These are phyloP conservation scores for Hawksworthiomyces lignivorus DNA, from an alignment of 2,329 filamentous ascomycete species.

Conservation along the genomic window DNA sequence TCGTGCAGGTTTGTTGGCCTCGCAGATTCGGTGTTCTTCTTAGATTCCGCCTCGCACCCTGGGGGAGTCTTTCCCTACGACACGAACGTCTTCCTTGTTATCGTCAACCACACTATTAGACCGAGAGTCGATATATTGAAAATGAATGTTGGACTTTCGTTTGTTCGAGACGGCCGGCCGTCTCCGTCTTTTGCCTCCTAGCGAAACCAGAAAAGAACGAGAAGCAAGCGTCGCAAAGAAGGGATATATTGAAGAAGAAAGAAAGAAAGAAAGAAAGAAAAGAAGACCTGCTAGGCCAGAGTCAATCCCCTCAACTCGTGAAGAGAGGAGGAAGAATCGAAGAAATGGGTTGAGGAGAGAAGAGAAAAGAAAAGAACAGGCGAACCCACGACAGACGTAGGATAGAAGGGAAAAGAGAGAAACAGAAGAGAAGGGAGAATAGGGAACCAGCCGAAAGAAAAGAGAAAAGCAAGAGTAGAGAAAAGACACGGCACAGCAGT, in stretches of 20 bases:
- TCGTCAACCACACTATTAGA: too few species aligned
- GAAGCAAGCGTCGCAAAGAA: conserved; percentile 1
- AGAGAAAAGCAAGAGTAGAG: not conserved
- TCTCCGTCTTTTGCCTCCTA: not conserved
- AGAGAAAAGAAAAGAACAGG: not conserved
- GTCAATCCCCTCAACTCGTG: too few species aligned
- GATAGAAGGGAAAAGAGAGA: not conserved
- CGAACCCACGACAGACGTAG: conserved; percentile 8
- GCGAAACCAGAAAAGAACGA: not conserved
- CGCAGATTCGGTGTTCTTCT: too few species aligned
- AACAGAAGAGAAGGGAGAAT: conserved; percentile 1
- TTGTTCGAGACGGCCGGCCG: not conserved
- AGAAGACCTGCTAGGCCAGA: too few species aligned
- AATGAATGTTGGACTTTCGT: too few species aligned
- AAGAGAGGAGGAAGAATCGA: not conserved
- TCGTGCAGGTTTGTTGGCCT: too few species aligned
- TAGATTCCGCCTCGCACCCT: too few species aligned
- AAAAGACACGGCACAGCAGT: conserved; percentile 1
- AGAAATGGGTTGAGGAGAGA: not conserved
- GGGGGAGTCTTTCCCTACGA: too few species aligned
- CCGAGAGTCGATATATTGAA: too few species aligned
- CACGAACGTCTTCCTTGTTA: too few species aligned
- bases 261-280: not conserved
- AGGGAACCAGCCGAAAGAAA: conserved; percentile 2
- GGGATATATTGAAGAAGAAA: not conserved